These are phyloP conservation scores for Diaporthe sp. DNA, from an alignment of 2,329 filamentous ascomycete genomes.

Conservation along the genomic window DNA sequence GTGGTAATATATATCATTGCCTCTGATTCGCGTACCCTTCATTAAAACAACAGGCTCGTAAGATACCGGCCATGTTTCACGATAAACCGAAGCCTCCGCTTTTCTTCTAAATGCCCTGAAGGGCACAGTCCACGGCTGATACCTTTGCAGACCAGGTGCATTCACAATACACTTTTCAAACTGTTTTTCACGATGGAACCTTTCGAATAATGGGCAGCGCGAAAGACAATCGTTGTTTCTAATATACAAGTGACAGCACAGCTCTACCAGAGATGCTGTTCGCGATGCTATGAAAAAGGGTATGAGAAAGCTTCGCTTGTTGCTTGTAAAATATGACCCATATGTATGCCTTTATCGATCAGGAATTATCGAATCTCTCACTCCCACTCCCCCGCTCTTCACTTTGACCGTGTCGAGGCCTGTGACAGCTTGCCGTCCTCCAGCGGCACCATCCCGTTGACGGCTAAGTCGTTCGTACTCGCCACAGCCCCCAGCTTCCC, in stretches of 20 bases:
- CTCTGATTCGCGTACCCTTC: neutral
- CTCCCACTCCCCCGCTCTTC: neutral
- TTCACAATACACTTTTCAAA: neutral
- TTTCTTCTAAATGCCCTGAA: neutral
- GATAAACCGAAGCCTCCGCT: no score
- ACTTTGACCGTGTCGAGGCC: constrained; percentile 24
- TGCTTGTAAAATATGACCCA: neutral
- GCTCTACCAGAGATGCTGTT: constrained; percentile 2
- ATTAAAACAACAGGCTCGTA: no score
- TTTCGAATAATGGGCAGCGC: neutral
- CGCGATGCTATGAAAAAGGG: constrained; percentile 12
- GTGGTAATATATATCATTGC: neutral
- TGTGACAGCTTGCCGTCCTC: constrained; percentile 25
- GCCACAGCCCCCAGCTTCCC: constrained; percentile 54
- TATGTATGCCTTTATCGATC: constrained; percentile 3
- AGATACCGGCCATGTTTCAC: neutral
- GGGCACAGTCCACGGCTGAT: neutral
- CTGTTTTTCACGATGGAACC: neutral
- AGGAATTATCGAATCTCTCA: neutral
- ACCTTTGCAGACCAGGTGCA: neutral
- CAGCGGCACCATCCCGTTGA: neutral
- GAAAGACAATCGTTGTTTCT: neutral
- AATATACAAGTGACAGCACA: constrained; percentile 20
- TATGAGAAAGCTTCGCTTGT: constrained; percentile 20
- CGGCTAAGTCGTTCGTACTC: constrained; percentile 1